A percentile compares a stretch with the other conserved stretches of the same genome.
Conservation (phyloP, 345 rosid genomes). For the Linum lewisii region DNA sequence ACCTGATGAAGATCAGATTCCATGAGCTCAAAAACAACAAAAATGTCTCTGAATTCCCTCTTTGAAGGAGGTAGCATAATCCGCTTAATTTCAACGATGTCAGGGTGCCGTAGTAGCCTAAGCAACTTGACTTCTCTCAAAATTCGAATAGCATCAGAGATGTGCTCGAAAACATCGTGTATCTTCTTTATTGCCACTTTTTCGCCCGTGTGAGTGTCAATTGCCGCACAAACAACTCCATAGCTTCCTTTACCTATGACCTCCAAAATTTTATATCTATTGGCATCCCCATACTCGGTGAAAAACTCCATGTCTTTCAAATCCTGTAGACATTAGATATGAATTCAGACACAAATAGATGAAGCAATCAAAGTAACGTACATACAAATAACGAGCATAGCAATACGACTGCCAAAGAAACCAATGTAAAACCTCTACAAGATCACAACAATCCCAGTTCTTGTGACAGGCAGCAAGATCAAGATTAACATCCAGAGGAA, state of each 20-base stretch:
- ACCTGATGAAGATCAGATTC: slow-evolving; percentile 99
- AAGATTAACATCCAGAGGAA: too few species aligned
- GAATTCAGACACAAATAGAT: background rate
- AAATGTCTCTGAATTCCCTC: slow-evolving; percentile 87
- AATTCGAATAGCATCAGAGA: slow-evolving; percentile 78
- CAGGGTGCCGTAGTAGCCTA: slow-evolving; percentile 80
- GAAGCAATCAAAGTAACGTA: background rate
- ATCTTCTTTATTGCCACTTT: slow-evolving; percentile 94
- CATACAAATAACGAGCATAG: background rate
- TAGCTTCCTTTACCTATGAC: slow-evolving; percentile 97
- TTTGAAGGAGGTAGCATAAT: slow-evolving; percentile 92
- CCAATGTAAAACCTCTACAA: background rate
- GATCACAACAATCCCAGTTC: background rate
- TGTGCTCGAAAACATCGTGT: slow-evolving; percentile 78
- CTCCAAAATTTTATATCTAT: slow-evolving; percentile 74
- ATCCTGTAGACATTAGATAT: slow-evolving; percentile 26
- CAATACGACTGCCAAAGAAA: background rate
- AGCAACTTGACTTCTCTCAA: slow-evolving; percentile 92
- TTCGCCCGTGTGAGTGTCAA: slow-evolving; percentile 89
- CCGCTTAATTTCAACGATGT: slow-evolving; percentile 88
- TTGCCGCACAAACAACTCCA: slow-evolving; percentile 95
- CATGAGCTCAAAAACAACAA: slow-evolving; percentile 97
- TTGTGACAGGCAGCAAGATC: background rate
- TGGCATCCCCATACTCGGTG: slow-evolving; percentile 96
- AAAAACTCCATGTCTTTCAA: slow-evolving; percentile 74